These are phyloP conservation scores for Microthyrium microscopicum DNA, from an alignment of 2,329 filamentous ascomycete species.

Conservation along the genomic window DNA sequence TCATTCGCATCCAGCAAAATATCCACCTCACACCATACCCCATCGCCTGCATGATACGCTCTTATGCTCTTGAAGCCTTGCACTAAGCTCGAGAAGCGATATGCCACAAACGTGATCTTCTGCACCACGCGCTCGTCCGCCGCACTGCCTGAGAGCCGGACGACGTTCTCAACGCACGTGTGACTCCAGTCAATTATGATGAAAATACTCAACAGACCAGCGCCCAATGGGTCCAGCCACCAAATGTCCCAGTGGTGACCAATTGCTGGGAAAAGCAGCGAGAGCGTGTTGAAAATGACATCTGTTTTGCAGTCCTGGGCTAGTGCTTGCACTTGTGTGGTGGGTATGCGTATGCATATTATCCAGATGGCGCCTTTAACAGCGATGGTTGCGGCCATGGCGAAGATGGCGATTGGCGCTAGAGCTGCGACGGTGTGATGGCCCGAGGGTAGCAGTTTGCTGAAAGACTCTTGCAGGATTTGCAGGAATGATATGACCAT, in stretches of 20 bases:
- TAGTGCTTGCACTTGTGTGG: conserved; percentile 46
- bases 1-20: conserved; percentile 39
- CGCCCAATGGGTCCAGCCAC: conserved; percentile 51
- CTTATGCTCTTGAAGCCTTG: conserved; percentile 36
- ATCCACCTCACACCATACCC: conserved; percentile 46
- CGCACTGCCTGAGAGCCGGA: conserved; percentile 40
- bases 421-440: conserved; percentile 33
- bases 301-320: conserved; percentile 48
- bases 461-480: conserved; percentile 43
- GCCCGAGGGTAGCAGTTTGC: conserved; percentile 36
- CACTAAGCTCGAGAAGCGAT: conserved; percentile 37
- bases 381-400: conserved; percentile 40
- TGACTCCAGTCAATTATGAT: conserved; percentile 54
- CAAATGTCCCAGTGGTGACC: conserved; percentile 42
- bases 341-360: conserved; percentile 42
- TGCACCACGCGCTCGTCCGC: conserved; percentile 34
- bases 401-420: conserved; percentile 36
- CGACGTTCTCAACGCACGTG: conserved; percentile 43
- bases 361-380: conserved; percentile 45
- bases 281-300: conserved; percentile 47
- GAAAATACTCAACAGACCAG: conserved; percentile 44
- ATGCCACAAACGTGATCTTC: conserved; percentile 44
- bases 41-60: conserved; percentile 46
- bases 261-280: conserved; percentile 44
- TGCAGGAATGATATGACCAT: conserved; percentile 78